Conservation (phyloP, 2,329 filamentous ascomycete genomes). For the Aspergillus sp. region DNA sequence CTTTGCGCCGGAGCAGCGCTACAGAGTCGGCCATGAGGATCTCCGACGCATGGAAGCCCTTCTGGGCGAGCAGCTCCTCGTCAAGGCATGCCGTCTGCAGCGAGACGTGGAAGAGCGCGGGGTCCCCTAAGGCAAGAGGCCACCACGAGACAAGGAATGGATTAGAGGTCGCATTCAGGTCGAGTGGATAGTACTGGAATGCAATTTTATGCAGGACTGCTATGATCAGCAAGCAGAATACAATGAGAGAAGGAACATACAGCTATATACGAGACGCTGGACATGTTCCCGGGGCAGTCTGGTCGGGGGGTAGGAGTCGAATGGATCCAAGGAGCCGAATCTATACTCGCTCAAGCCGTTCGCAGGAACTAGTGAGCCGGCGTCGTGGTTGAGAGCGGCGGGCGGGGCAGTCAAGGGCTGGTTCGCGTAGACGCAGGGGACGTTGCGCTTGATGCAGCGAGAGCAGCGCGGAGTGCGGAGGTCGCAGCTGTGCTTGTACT, state of each 20-base stretch:
- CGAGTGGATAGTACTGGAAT: constrained; percentile 61
- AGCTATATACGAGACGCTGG: constrained; percentile 57
- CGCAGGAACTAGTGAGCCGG: constrained; percentile 7
- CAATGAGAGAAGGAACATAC: constrained; percentile 39
- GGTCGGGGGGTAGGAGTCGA: constrained; percentile 57
- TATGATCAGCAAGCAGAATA: neutral
- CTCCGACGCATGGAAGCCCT: constrained; percentile 55
- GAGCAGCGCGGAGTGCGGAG: constrained; percentile 56
- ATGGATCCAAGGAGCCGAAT: constrained; percentile 51
- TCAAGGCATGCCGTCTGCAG: constrained; percentile 60
- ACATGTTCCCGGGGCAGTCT: constrained; percentile 53
- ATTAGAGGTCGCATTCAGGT: constrained; percentile 54
- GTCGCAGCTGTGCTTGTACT: constrained; percentile 57
- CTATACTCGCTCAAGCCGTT: constrained; percentile 26
- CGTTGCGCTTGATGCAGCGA: constrained; percentile 52
- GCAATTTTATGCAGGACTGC: constrained; percentile 58
- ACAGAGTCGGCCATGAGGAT: constrained; percentile 60
- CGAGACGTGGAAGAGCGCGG: constrained; percentile 59
- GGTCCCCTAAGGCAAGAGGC: constrained; percentile 57
- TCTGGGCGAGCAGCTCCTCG: constrained; percentile 53
- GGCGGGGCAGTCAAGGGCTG: constrained; percentile 44
- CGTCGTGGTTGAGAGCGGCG: constrained; percentile 10
- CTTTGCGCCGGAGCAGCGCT: constrained; percentile 51
- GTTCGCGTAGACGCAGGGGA: constrained; percentile 55
- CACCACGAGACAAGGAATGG: constrained; percentile 62